A percentile compares a stretch with the other conserved stretches of the same genome.
Evolutionary conservation across 1,284 basidiomycete genomes (phyloP).

Genomic region (Phaffia rhodozyma): DNA sequence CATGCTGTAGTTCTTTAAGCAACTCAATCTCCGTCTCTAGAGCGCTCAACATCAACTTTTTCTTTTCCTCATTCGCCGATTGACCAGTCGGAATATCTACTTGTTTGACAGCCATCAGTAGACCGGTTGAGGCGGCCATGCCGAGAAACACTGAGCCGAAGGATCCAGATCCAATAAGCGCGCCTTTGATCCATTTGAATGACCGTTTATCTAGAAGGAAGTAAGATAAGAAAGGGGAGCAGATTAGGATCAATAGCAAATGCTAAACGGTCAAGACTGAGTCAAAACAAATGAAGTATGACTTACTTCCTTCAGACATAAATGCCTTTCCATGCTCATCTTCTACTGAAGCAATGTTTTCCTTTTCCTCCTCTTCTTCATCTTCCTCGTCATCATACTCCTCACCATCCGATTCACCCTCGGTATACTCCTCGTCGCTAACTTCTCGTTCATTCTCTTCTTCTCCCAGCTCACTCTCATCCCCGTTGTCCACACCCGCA

Average conservation of each 20-base stretch:
- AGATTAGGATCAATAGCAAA: background rate
- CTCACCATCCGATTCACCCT: conserved; percentile 25
- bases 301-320: conserved; percentile 15
- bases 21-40: conserved; percentile 94
- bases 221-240: conserved; percentile 5
- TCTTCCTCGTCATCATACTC: conserved; percentile 37
- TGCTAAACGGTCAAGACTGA: background rate
- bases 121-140: conserved; percentile 87
- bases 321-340: conserved; percentile 42
- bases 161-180: conserved; percentile 90
- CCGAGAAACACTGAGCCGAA: conserved; percentile 94
- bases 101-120: conserved; percentile 99
- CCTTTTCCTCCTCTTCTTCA: conserved; percentile 25
- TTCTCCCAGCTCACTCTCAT: conserved; percentile 18
- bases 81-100: conserved; percentile 84
- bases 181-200: conserved; percentile 98
- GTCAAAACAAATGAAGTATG: background rate
- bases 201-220: conserved; percentile 42
- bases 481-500: background rate
- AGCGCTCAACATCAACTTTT: conserved; percentile 88
- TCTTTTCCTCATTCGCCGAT: conserved; percentile 80
- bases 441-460: conserved; percentile 23
- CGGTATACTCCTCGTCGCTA: conserved; percentile 27
- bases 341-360: conserved; percentile 40
- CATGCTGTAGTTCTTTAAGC: conserved; percentile 86